Evolutionary conservation across 2,329 filamentous ascomycete species (phyloP).

Genomic region (Reticulascus tulasneorum): DNA sequence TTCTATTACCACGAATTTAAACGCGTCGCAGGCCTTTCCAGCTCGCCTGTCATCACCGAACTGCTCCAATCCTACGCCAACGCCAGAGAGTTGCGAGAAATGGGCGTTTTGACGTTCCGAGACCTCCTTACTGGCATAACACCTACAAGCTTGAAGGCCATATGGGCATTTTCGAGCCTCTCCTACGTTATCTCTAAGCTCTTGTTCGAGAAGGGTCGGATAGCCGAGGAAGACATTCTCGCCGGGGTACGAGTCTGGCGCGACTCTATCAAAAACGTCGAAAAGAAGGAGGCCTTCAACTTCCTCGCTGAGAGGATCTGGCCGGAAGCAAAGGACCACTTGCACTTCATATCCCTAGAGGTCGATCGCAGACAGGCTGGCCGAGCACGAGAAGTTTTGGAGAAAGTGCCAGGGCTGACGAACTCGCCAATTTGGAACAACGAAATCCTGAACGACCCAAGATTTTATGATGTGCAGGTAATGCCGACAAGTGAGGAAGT

Average conservation of each 20-base stretch:
- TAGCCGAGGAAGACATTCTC: conserved; percentile 8
- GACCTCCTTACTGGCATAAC: conserved; percentile 7
- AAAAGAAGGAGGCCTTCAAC: conserved; percentile 12
- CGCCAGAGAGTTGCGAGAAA: conserved; percentile 9
- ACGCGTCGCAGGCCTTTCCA: too few relatives aligned
- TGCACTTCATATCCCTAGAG: too few relatives aligned
- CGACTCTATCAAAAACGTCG: conserved; percentile 3
- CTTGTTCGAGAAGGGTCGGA: not conserved
- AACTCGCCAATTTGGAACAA: too few relatives aligned
- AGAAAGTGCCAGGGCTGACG: too few relatives aligned
- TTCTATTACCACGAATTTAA: too few relatives aligned
- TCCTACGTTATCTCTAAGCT: conserved; percentile 16
- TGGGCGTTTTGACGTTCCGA: conserved; percentile 16
- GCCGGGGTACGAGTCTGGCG: conserved; percentile 14
- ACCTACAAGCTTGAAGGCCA: conserved; percentile 2
- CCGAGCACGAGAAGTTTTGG: too few relatives aligned
- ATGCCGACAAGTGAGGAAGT: too few relatives aligned
- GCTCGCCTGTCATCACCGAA: too few relatives aligned
- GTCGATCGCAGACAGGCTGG: too few relatives aligned
- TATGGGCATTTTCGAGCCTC: conserved; percentile 17
- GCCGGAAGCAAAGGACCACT: too few relatives aligned
- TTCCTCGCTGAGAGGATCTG: conserved; percentile 8
- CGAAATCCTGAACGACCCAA: too few relatives aligned
- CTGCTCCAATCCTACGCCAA: conserved; percentile 8
- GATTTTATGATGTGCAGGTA: too few relatives aligned